Evolutionary conservation across 192 early-diverging fungal species (phyloP), one percentile per base, ranked within the genome.

Genomic region (Coemansia sp.): DNA sequence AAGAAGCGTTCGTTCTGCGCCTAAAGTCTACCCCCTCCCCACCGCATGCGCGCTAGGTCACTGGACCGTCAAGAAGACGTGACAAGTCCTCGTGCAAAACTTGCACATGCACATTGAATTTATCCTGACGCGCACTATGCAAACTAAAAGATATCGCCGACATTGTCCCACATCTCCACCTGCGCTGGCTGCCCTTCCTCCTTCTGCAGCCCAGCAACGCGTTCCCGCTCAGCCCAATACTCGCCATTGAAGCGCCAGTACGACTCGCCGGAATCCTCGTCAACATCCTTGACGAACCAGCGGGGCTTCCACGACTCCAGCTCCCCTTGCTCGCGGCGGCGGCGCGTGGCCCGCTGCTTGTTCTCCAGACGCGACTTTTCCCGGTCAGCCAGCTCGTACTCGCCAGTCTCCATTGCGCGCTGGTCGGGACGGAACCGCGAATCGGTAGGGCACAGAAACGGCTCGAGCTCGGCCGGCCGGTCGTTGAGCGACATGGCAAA

Each of bases 341-440:
- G 71, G 6, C 90, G 66, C 11, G 83, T 83, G 14, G 71, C 76
- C 6, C 90, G 73, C 68, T 94, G 92, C 69, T 83, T 83, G 39
- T 85, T 80, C 67, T 94, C 90, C 16, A 91, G 64, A 0, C 82
- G 60, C 15, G 85, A 85, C 61, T 94, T 94, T 50, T 85, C 80
- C 4, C 60, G 64, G 45, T 84, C 84, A 9, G 92, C 90, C 7
- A 80, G n/a, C 48, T 92, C 87, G 62, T 89, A 94, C 51, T 85
- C 78, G 11, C 87, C 90, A 26, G 71, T 80, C 62, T 94, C 92
- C 90, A 94, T 89, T 0, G 89, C 89, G 3, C 84, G 67, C 74
- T 94, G 92, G 63, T 94, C 90, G 14, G 89, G 89, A 12, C 90
- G 81, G 58, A 91, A 82, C 41, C 92, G 81, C 16, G 87, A 92